A percentile compares a stretch with the other conserved stretches of the same genome.
phyloP scores from a whole-genome alignment of 1,139 yeast species.

The Pneumocystis carinii region DNA sequence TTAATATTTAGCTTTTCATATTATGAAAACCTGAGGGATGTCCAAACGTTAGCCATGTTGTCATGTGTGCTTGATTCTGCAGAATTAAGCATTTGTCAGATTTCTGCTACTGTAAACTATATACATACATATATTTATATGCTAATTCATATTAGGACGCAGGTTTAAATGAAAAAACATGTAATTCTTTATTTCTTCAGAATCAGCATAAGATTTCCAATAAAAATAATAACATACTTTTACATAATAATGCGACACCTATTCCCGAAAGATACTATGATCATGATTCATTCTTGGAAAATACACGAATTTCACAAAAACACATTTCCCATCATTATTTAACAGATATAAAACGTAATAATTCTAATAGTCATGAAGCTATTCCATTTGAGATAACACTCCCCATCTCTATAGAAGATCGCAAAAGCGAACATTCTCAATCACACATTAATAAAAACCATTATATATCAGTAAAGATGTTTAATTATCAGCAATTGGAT shows the following conservation, averaged over 20 bases:
- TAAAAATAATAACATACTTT: not conserved
- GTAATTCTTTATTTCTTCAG: not conserved
- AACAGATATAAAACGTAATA: not conserved
- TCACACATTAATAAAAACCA: not conserved
- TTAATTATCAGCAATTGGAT: slow-evolving; percentile 43
- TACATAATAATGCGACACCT: not conserved
- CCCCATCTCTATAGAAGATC: not conserved
- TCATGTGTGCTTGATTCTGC: slow-evolving; percentile 41
- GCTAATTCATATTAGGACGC: not conserved
- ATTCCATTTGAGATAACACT: not conserved
- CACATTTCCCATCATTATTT: not conserved
- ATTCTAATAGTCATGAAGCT: not conserved
- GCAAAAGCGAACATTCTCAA: not conserved
- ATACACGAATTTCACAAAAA: not conserved
- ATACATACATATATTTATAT: not conserved
- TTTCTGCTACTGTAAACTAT: not conserved
- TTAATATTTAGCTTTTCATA: slow-evolving; percentile 28
- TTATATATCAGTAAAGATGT: slow-evolving; percentile 32
- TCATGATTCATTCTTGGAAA: not conserved
- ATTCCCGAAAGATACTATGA: not conserved
- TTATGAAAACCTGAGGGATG: slow-evolving; percentile 49
- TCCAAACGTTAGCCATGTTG: slow-evolving; percentile 85
- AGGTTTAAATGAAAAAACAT: not conserved
- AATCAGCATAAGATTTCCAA: not conserved
- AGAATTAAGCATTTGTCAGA: not conserved